Conservation (phyloP, 768 basidiomycete genomes). For the Auricularia cornea region DNA sequence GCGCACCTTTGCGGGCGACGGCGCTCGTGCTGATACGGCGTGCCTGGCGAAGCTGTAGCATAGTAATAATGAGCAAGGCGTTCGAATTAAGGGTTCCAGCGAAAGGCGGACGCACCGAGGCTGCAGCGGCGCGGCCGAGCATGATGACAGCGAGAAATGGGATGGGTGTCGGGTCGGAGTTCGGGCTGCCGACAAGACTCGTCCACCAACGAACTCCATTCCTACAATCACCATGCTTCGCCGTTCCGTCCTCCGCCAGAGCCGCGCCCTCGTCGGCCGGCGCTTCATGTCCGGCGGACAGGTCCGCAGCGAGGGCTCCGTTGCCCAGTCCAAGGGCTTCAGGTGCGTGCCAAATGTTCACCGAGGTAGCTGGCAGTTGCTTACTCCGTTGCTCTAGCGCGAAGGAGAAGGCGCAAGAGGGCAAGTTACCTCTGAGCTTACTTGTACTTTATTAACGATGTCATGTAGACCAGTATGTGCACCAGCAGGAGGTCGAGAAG, state of each 20-base stretch:
- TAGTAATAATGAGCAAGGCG: too few relatives aligned
- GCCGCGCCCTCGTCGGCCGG: neutral
- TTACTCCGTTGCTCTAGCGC: conserved; percentile 38
- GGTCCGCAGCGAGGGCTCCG: conserved; percentile 38
- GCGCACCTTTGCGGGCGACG: conserved; percentile 36
- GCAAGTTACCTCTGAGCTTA: conserved; percentile 17
- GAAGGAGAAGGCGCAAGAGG: conserved; percentile 68
- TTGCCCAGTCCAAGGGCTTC: conserved; percentile 57
- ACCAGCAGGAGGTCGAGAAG: conserved; percentile 47
- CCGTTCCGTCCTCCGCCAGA: neutral
- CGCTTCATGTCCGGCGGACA: neutral
- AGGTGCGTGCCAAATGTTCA: conserved; percentile 31
- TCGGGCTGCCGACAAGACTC: neutral
- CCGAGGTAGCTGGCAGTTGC: conserved; percentile 1
- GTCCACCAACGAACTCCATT: neutral
- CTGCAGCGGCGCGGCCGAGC: conserved; percentile 47
- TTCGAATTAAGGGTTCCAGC: too few relatives aligned
- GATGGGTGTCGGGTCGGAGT: neutral
- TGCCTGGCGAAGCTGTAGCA: neutral
- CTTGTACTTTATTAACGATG: conserved; percentile 6
- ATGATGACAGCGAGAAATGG: conserved; percentile 33
- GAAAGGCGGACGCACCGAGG: conserved; percentile 31
- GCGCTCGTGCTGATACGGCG: neutral
- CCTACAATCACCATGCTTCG: neutral
- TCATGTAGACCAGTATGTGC: conserved; percentile 52